Evolutionary conservation across 305 asterid species (phyloP), one percentile per base, ranked within the genome.

Genomic region (Fraxinus platypoda): DNA sequence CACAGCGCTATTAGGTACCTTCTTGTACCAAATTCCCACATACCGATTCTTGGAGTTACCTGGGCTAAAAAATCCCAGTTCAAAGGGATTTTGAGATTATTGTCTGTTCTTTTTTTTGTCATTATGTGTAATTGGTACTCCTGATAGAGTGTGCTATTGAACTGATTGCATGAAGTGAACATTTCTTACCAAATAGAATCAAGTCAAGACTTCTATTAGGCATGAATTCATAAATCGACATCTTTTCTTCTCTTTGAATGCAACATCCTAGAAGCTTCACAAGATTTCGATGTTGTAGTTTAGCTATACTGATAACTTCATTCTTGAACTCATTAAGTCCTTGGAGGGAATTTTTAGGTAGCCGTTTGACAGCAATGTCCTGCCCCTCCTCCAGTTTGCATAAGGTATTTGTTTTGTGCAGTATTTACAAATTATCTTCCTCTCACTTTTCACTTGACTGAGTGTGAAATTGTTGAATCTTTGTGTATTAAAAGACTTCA

Each of bases 221-320:
- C 78, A 80, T n/a, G 79, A 38, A 83, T 62, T 83, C 83, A n/a
- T 84, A 84, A 74, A 84, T 68, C 84, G 80, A 80, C 75, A 84
- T 46, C 17, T 19, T 84, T 28, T 84, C 84, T 7, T 81, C 82
- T 75, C 64, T 76, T 52, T 81, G 75, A 80, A 71, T 84, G 75
- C 82, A 77, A 43, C 74, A 81, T 7, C 84, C 84, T 17, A 81
- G 75, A 54, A 84, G 83, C 80, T 71, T 81, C 74, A 84, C 84
- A 25, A 81, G 81, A 71, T 84, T 84, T 21, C 82, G 28, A 34
- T 84, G 87, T 57, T 80, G 87, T 23, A 84, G 81, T 76, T 80
- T 84, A 25, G 87, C 57, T 34, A 77, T 75, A 54, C 19, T 81
- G 33, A 81, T 2, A 70, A 76, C 84, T 81, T 84, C 87, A 35